Evolutionary conservation across 1,284 basidiomycete species (phyloP), one percentile per base, ranked within the genome.

Genomic region (Athelia sp.): DNA sequence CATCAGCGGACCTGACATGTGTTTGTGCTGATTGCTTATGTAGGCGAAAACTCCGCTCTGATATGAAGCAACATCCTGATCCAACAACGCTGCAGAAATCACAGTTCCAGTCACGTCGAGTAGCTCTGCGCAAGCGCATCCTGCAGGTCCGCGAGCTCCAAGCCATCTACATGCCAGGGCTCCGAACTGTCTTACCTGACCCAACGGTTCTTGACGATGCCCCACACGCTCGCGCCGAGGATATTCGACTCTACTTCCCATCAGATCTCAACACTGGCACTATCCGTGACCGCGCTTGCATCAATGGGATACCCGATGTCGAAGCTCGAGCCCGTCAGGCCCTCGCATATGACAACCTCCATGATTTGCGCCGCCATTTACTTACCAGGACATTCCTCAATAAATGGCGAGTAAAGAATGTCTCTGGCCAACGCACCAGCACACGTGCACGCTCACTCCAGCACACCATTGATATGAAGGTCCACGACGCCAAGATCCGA

Each of bases 401-500:
- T 58, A 56, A 57, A 18, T 62, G 58, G 34, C 68, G 67, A 50
- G 50, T 57, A 11, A 50, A 46, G 3, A 53, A 63, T 46, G 52
- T 57, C 0, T 51, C 54, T 13, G 59, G 66, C 10, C 64, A 70
- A 53, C 10, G 50, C 24, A 49, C 54, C 35, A 54, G 67, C 58
- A 50, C 58, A 36, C 38, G 64, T 45, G 50, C 57, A 6, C 56
- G 47, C 4, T 47, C 47, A 3, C 43, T 58, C 2, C 26, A 29
- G 26, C 26, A 29, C 26, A 6, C 26, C 4, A 29, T 63, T 29
- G 63, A 52, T 1, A 67, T 64, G 47, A 72, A 72, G 2, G 70
- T 55, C n/a, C 66, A 68, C 13, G 77, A 59, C 18, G 63, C 65
- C 32, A 74, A 35, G 26, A 29, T 13, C 26, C 4, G 26, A 13